Base-by-base conservation (phyloP, 805 yeast species). In the Danielia oregonensis region DNA sequence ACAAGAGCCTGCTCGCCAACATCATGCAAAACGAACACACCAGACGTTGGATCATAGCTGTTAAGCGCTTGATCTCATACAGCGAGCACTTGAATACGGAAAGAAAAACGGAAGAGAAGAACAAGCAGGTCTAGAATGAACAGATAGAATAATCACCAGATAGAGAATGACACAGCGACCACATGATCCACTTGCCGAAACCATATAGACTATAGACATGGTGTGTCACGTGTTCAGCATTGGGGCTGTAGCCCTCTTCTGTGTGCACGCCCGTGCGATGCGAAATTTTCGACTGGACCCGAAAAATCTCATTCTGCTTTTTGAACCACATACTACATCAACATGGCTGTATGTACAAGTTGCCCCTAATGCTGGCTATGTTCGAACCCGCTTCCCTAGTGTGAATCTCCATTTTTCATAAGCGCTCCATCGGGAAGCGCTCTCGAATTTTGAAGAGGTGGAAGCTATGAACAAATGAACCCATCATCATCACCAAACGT, bases 21-120 rank as follows among this genome's bases (percentile, higher is more conserved):
- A 82, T 87, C 21, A 81, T 86, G 88, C 75, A 78, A 35, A 86
- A 82, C 52, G 95, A 86, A 36, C 61, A 60, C 26, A 82, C 93
- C 1, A 56, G 95, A 40, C 60, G 73, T 32, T 87, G 95, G 95
- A 74, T 86, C 25, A 74, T 85, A 6, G 79, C 79, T 1, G 54
- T 86, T 5, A 87, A 87, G 56, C 63, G 96, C 33, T 49, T 87
- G 29, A 74, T 87, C n/a, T 80, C 39, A 23, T 46, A 29, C 26
- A 36, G 50, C 21, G 48, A 32, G 22, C 27, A n/a, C n/a, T 11
- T 9, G 22, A n/a, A n/a, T n/a, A n/a, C n/a, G n/a, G n/a, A n/a
- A n/a, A n/a, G n/a, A n/a, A n/a, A n/a, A n/a, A n/a, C n/a, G n/a
- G 22, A 19, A 7, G 22, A 19, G 22, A 9, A 19, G 9, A 19